Conservation (phyloP, 306 rosid species). For the Sicyos baderoa region DNA sequence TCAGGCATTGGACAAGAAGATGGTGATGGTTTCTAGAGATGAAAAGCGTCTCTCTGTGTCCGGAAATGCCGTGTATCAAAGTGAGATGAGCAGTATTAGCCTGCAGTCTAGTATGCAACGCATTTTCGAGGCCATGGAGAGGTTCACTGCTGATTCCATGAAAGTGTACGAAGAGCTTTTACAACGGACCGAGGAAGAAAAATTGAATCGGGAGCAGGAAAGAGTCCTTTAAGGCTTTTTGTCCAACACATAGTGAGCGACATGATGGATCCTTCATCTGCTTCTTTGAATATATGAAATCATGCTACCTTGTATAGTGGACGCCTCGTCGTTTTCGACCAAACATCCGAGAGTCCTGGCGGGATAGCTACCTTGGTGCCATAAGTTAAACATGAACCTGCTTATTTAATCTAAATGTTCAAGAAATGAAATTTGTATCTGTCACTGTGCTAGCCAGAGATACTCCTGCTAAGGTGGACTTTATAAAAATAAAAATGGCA, state of each 20-base stretch:
- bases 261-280: not conserved
- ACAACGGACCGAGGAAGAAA: conserved; percentile 63
- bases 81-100: conserved; percentile 62
- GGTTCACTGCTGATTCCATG: conserved; percentile 55
- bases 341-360: not conserved
- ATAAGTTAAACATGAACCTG: conserved; percentile 6
- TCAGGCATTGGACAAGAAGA: conserved; percentile 73
- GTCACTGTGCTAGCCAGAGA: conserved; percentile 11
- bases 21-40: conserved; percentile 45
- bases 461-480: not conserved
- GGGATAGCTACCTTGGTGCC: not conserved
- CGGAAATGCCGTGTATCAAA: conserved; percentile 56
- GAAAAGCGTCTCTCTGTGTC: conserved; percentile 41
- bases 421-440: conserved; percentile 10
- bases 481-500: not conserved
- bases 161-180: conserved; percentile 75
- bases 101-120: conserved; percentile 78
- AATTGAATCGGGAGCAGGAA: conserved; percentile 31
- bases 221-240: conserved; percentile 27
- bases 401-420: conserved; percentile 13
- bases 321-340: not conserved
- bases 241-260: not conserved
- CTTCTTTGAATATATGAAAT: not conserved
- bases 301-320: not conserved
- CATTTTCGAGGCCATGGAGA: conserved; percentile 94